These are phyloP conservation scores for Eucalyptus shirleyi DNA, from an alignment of 345 rosid species.

Conservation along the genomic window DNA sequence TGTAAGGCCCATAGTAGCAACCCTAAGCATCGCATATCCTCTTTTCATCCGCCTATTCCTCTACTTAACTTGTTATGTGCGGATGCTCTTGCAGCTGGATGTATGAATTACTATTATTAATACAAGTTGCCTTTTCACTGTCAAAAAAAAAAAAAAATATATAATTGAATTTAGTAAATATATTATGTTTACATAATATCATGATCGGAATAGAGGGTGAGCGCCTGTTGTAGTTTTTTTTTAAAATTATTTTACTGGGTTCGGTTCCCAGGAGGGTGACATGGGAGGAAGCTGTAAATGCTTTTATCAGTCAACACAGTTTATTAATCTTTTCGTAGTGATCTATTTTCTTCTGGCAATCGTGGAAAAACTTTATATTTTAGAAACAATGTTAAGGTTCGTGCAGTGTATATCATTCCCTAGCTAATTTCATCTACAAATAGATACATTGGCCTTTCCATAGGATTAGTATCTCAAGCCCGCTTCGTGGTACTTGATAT, in stretches of 20 bases:
- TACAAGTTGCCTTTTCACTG: too few relatives aligned
- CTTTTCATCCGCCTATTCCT: too few relatives aligned
- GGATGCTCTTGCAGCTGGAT: too few relatives aligned
- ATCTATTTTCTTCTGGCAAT: neutral
- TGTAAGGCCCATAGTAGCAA: too few relatives aligned
- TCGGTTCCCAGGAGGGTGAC: neutral
- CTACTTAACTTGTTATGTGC: too few relatives aligned
- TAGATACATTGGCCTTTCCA: neutral
- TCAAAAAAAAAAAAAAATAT: too few relatives aligned
- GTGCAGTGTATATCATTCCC: neutral
- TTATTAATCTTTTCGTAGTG: neutral
- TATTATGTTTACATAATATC: neutral
- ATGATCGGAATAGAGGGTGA: neutral
- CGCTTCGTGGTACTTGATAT: neutral
- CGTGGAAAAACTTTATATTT: neutral
- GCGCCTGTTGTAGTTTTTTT: neutral
- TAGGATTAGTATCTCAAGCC: neutral
- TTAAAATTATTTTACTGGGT: too few relatives aligned
- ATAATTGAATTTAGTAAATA: too few relatives aligned
- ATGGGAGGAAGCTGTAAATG: neutral
- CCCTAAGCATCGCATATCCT: too few relatives aligned
- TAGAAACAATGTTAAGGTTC: too few relatives aligned
- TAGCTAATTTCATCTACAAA: neutral
- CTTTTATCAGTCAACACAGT: neutral
- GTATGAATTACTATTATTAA: too few relatives aligned